These are phyloP conservation scores for Periconia sp. DNA, from an alignment of 2,329 filamentous ascomycete species.

Conservation along the genomic window DNA sequence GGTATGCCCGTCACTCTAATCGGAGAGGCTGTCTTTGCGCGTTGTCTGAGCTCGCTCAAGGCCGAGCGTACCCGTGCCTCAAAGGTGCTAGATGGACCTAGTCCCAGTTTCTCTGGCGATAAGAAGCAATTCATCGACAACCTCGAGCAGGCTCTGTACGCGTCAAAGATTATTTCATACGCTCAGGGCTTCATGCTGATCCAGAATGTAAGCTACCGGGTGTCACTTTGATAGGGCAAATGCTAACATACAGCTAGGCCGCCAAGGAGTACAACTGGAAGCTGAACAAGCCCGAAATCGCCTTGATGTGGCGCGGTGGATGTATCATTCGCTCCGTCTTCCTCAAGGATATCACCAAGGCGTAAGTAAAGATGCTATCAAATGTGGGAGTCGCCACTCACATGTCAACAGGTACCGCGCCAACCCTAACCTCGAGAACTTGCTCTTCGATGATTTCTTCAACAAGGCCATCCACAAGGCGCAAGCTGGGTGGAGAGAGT, in stretches of 20 bases:
- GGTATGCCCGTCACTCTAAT: constrained; percentile 99
- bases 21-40: constrained; percentile 93
- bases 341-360: constrained; percentile 98
- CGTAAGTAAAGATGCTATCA: constrained; percentile 45
- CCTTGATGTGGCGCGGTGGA: constrained; percentile 99
- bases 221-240: background rate
- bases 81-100: constrained; percentile 77
- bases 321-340: constrained; percentile 99
- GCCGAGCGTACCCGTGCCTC: constrained; percentile 85
- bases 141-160: constrained; percentile 98
- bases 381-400: constrained; percentile 8
- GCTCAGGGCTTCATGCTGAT: constrained; percentile 99
- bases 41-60: constrained; percentile 95
- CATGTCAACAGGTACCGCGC: constrained; percentile 70
- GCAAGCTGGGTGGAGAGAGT: constrained; percentile 63
- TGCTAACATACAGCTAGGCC: constrained; percentile 62
- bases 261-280: constrained; percentile 97
- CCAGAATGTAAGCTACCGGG: constrained; percentile 75
- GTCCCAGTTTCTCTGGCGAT: constrained; percentile 83
- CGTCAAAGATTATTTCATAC: constrained; percentile 99
- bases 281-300: constrained; percentile 99
- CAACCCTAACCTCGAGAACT: constrained; percentile 94
- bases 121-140: constrained; percentile 93
- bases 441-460: constrained; percentile 99
- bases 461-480: constrained; percentile 98